These are phyloP conservation scores for Austropuccinia psidii DNA, from an alignment of 1,284 basidiomycete species.

Conservation along the genomic window DNA sequence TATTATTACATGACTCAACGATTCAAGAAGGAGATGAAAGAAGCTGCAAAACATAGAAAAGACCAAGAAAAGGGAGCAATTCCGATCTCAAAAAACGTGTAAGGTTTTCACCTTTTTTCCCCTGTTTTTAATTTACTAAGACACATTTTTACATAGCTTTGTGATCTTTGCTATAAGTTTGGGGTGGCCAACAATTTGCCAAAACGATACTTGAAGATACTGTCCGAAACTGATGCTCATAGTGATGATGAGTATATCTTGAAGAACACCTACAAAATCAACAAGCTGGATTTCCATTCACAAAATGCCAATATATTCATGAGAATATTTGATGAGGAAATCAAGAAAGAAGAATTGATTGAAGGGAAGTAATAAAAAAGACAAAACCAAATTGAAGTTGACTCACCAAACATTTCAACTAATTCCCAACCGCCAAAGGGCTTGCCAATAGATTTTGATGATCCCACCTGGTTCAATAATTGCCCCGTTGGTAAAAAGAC, in stretches of 20 bases:
- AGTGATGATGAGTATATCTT: conserved; percentile 31
- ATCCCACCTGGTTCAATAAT: conserved; percentile 1
- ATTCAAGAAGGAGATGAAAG: neutral
- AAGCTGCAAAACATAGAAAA: neutral
- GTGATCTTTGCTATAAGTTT: neutral
- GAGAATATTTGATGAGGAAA: neutral
- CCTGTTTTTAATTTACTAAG: no score
- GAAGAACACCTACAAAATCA: no score
- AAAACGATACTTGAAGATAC: neutral
- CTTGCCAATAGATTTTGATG: conserved; percentile 2
- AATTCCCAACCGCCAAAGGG: neutral
- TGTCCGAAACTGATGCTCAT: neutral
- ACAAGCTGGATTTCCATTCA: neutral
- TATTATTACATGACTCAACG: neutral
- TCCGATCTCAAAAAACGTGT: neutral
- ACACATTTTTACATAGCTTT: neutral
- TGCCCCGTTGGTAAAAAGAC: neutral
- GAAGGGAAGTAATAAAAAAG: neutral
- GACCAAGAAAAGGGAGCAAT: neutral
- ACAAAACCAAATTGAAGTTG: neutral
- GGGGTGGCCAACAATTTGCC: neutral
- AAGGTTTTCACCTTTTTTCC: neutral
- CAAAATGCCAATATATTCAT: neutral
- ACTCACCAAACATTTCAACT: neutral
- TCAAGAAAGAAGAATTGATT: neutral